These are phyloP conservation scores for Suhomyces bokatorum DNA, from an alignment of 1,139 yeast genomes.

Conservation along the genomic window DNA sequence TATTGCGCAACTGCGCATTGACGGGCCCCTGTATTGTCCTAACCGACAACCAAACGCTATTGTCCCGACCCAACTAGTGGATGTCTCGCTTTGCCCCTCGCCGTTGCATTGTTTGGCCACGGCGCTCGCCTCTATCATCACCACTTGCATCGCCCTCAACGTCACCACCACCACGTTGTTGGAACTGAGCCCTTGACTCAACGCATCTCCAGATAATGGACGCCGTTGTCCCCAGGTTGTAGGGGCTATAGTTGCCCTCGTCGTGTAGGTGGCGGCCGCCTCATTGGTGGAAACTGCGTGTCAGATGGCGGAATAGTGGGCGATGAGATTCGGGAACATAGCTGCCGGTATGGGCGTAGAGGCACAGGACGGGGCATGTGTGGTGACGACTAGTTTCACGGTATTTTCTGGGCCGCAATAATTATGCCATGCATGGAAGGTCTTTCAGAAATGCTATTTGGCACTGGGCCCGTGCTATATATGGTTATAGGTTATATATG, in stretches of 20 bases:
- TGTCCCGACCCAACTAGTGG: neutral
- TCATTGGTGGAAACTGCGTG: neutral
- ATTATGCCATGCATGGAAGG: conserved; percentile 2
- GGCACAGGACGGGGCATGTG: neutral
- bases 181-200: neutral
- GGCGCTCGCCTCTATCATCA: neutral
- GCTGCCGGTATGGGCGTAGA: neutral
- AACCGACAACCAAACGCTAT: no score
- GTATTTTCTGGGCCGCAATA: neutral
- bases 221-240: neutral
- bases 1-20: no score
- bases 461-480: neutral
- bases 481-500: neutral
- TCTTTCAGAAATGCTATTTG: neutral
- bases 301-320: neutral
- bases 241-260: conserved; percentile 1
- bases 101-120: neutral
- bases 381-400: neutral
- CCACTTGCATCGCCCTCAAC: neutral
- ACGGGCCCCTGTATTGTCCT: no score
- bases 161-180: neutral
- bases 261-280: neutral
- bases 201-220: neutral
- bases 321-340: neutral
- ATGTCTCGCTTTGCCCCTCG: neutral